Evolutionary conservation across 2,329 filamentous ascomycete species (phyloP).

Genomic region (Corynespora cassiicola): DNA sequence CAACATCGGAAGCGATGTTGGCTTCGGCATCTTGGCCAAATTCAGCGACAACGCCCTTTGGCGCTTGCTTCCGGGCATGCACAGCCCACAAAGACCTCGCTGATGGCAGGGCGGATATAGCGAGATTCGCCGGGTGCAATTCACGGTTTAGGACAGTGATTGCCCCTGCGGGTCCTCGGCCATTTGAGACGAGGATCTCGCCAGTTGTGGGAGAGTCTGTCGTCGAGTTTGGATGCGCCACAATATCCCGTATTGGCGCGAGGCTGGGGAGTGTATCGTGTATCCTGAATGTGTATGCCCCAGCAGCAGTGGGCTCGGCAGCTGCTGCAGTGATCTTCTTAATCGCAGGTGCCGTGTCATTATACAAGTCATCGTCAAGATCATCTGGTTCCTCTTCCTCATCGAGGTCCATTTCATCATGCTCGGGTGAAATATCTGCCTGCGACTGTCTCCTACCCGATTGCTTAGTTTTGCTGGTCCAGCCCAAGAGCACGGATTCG

Average conservation of each 20-base stretch:
- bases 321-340: slow-evolving; percentile 47
- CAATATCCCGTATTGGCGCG: slow-evolving; percentile 78
- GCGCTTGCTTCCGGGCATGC: slow-evolving; percentile 70
- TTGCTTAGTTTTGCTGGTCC: slow-evolving; percentile 69
- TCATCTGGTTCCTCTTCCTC: slow-evolving; percentile 66
- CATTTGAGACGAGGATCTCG: slow-evolving; percentile 64
- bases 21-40: slow-evolving; percentile 51
- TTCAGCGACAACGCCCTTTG: slow-evolving; percentile 60
- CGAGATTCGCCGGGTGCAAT: slow-evolving; percentile 75
- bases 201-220: slow-evolving; percentile 41
- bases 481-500: slow-evolving; percentile 82
- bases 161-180: slow-evolving; percentile 70
- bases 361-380: slow-evolving; percentile 68
- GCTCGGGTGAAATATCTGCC: slow-evolving; percentile 62
- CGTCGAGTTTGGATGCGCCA: slow-evolving; percentile 61
- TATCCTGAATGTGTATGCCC: slow-evolving; percentile 74
- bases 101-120: slow-evolving; percentile 74
- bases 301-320: slow-evolving; percentile 56
- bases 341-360: slow-evolving; percentile 59
- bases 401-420: slow-evolving; percentile 54
- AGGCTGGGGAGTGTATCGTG: slow-evolving; percentile 80
- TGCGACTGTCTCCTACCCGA: slow-evolving; percentile 67
- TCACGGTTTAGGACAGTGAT: slow-evolving; percentile 79
- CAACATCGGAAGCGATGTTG: slow-evolving; percentile 55
- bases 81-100: slow-evolving; percentile 84